These are phyloP conservation scores for Aspergillus sparsus DNA, from an alignment of 495 filamentous ascomycete genomes.

Conservation along the genomic window DNA sequence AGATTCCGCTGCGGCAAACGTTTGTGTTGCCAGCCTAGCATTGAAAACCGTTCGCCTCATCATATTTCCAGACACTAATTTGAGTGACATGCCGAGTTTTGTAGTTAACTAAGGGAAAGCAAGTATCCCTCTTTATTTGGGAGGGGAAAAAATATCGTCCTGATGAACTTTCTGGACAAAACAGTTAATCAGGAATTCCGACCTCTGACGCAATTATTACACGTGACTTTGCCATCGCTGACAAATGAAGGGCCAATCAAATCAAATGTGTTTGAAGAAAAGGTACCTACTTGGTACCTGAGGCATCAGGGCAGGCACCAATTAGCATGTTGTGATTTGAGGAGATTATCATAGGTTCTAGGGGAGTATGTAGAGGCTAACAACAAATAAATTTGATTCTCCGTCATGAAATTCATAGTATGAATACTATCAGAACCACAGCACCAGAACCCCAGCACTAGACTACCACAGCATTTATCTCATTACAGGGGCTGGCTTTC, in stretches of 20 bases:
- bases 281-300: no score
- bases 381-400: no score
- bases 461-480: neutral
- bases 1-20: constrained; percentile 28
- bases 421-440: no score
- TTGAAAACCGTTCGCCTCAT: constrained; percentile 35
- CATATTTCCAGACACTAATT: constrained; percentile 38
- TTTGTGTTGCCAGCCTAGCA: constrained; percentile 32
- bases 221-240: constrained; percentile 36
- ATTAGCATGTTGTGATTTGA: no score
- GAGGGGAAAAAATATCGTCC: no score
- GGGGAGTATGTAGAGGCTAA: no score
- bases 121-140: neutral
- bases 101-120: neutral
- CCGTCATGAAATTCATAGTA: no score
- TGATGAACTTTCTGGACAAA: no score
- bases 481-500: constrained; percentile 11
- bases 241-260: constrained; percentile 41
- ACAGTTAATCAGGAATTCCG: constrained; percentile 1
- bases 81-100: constrained; percentile 34
- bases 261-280: constrained; percentile 23
- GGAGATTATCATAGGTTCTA: no score
- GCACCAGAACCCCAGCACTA: neutral
- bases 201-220: constrained; percentile 44
- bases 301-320: no score